Evolutionary conservation across 2,329 filamentous ascomycete species (phyloP).

Genomic region (Thielaviopsis populi): DNA sequence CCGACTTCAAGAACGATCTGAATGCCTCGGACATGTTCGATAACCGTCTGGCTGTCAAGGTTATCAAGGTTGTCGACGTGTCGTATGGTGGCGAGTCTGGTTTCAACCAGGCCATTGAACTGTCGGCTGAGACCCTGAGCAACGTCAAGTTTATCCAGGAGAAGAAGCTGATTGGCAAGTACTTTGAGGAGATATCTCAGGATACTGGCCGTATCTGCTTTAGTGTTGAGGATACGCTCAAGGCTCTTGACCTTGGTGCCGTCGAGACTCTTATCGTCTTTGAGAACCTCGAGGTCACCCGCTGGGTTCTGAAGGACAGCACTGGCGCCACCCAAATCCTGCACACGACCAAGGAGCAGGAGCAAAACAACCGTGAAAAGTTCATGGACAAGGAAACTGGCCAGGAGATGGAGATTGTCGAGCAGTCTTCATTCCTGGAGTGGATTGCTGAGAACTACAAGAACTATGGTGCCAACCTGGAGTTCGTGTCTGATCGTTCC

Average conservation of each 20-base stretch:
- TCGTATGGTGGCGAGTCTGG: conserved; percentile 98
- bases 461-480: conserved; percentile 86
- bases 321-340: conserved; percentile 57
- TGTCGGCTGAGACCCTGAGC: conserved; percentile 85
- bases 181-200: conserved; percentile 98
- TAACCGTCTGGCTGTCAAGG: conserved; percentile 75
- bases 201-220: conserved; percentile 96
- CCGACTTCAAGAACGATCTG: conserved; percentile 98
- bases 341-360: conserved; percentile 65
- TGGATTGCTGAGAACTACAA: conserved; percentile 99
- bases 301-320: conserved; percentile 76
- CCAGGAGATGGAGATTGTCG: conserved; percentile 89
- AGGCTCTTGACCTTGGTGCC: conserved; percentile 88
- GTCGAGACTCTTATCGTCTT: conserved; percentile 92
- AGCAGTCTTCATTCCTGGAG: conserved; percentile 88
- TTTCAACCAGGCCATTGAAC: conserved; percentile 97
- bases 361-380: conserved; percentile 60
- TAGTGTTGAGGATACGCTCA: conserved; percentile 92
- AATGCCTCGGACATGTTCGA: conserved; percentile 98
- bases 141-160: conserved; percentile 99
- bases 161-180: conserved; percentile 98
- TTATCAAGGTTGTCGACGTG: conserved; percentile 98
- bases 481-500: conserved; percentile 95
- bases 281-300: conserved; percentile 89
- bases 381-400: conserved; percentile 95